Conservation (phyloP, 495 filamentous ascomycete species). For the Hyaloscypha variabilis region DNA sequence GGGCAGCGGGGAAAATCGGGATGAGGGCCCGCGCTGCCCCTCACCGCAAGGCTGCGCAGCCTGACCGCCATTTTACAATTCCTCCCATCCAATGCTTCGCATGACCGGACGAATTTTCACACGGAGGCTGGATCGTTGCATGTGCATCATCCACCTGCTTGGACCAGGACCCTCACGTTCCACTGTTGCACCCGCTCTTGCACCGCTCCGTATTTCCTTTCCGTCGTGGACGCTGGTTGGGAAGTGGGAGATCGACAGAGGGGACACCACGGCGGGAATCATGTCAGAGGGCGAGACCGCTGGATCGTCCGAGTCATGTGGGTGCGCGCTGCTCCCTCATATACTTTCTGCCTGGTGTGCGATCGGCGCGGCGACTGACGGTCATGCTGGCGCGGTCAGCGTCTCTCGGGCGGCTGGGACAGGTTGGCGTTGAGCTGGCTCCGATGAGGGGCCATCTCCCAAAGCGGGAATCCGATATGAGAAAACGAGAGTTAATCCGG, state of each 20-base stretch:
- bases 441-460: too few relatives aligned
- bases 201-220: background rate
- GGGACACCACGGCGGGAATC: background rate
- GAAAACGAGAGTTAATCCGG: too few relatives aligned
- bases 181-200: background rate
- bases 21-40: background rate
- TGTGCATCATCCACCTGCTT: background rate
- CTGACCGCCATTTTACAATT: background rate
- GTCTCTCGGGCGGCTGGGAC: too few relatives aligned
- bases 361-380: background rate
- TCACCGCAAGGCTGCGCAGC: background rate
- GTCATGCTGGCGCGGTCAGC: background rate
- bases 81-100: background rate
- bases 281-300: background rate
- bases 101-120: background rate
- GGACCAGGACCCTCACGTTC: background rate
- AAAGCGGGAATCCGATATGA: too few relatives aligned
- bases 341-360: too few relatives aligned
- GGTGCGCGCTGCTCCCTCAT: background rate
- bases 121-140: background rate
- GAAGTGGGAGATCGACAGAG: background rate
- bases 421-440: too few relatives aligned
- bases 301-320: background rate
- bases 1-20: background rate
- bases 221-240: background rate